Evolutionary conservation across 1,284 basidiomycete species (phyloP).

Genomic region (Schizopora paradoxa): DNA sequence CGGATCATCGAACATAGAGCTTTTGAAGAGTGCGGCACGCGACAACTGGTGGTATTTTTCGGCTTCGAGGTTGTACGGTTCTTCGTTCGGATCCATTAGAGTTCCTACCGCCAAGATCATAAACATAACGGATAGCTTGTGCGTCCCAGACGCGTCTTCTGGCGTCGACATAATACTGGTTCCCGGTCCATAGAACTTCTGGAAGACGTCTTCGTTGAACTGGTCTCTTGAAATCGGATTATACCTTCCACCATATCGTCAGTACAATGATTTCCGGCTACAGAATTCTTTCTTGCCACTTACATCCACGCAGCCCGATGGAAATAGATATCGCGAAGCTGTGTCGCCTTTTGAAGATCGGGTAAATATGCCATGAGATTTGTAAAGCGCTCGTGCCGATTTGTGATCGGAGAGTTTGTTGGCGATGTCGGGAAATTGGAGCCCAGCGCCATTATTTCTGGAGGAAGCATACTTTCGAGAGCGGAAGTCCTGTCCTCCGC

Average conservation of each 20-base stretch:
- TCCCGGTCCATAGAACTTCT: slow-evolving; percentile 48
- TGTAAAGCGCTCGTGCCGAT: slow-evolving; percentile 38
- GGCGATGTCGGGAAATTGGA: slow-evolving; percentile 61
- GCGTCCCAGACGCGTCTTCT: slow-evolving; percentile 56
- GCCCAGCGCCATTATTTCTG: slow-evolving; percentile 56
- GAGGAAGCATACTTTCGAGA: slow-evolving; percentile 51
- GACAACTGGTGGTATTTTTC: slow-evolving; percentile 75
- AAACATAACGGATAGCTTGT: slow-evolving; percentile 67
- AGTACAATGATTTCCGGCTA: neutral
- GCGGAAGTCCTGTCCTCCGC: slow-evolving; percentile 42
- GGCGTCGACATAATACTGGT: slow-evolving; percentile 24
- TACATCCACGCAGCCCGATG: slow-evolving; percentile 75
- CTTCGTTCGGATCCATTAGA: slow-evolving; percentile 58
- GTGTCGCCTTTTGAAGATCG: slow-evolving; percentile 47
- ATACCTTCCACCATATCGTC: slow-evolving; percentile 44
- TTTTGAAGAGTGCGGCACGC: slow-evolving; percentile 65
- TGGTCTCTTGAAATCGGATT: slow-evolving; percentile 61
- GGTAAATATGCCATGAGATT: slow-evolving; percentile 69
- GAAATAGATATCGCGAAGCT: slow-evolving; percentile 60
- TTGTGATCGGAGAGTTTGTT: slow-evolving; percentile 33
- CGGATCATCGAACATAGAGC: slow-evolving; percentile 67
- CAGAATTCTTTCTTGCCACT: slow-evolving; percentile 15
- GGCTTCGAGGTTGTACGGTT: slow-evolving; percentile 68
- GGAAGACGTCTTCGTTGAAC: slow-evolving; percentile 61
- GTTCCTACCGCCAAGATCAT: slow-evolving; percentile 72